Conservation (phyloP, 148 eudicot genomes). For the Rhododendron mucronatum region DNA sequence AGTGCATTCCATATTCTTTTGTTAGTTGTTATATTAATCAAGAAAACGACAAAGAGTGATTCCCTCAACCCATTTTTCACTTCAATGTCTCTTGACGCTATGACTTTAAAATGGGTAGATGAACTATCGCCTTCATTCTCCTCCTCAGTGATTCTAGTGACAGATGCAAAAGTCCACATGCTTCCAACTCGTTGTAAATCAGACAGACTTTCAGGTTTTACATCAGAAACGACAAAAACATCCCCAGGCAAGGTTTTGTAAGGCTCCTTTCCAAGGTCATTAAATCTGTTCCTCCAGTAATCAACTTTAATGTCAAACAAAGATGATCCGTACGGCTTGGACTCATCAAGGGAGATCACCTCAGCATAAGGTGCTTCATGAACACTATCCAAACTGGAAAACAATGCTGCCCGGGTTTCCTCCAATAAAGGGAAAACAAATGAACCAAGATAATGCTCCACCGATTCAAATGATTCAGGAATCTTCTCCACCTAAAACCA, state of each 20-base stretch:
- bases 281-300: constrained; percentile 50
- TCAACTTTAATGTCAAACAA: constrained; percentile 39
- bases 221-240: constrained; percentile 40
- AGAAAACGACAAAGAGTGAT: constrained; percentile 44
- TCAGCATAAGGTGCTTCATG: constrained; percentile 57
- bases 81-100: constrained; percentile 25
- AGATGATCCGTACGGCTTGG: neutral
- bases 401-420: constrained; percentile 58
- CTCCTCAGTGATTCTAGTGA: constrained; percentile 18
- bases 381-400: constrained; percentile 44
- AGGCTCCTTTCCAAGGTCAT: constrained; percentile 48
- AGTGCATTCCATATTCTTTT: constrained; percentile 60
- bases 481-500: constrained; percentile 46
- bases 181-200: constrained; percentile 39
- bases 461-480: constrained; percentile 42
- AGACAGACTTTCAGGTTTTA: constrained; percentile 36
- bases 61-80: constrained; percentile 14
- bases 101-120: constrained; percentile 33
- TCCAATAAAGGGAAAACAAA: constrained; percentile 55
- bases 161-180: constrained; percentile 47
- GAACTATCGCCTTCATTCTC: constrained; percentile 27
- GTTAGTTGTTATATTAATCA: constrained; percentile 44
- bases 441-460: constrained; percentile 43
- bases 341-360: constrained; percentile 29
- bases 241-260: constrained; percentile 68